These are phyloP conservation scores for Scheffersomyces lignicola DNA, from an alignment of 1,139 yeast species.

Conservation along the genomic window DNA sequence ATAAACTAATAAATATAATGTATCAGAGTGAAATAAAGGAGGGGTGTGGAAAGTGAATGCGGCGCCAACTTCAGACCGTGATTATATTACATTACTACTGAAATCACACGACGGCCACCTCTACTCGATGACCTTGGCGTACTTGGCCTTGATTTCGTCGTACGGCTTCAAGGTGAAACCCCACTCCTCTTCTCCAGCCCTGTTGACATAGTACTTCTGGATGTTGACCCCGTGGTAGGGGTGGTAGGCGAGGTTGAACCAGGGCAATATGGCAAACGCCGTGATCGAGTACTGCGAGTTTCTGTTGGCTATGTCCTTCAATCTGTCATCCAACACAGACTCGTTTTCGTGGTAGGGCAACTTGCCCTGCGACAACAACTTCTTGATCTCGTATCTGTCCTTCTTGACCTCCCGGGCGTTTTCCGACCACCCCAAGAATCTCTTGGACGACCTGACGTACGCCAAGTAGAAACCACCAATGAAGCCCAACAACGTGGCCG, in stretches of 20 bases:
- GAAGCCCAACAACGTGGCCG: slow-evolving; percentile 60
- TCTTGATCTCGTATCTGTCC: slow-evolving; percentile 75
- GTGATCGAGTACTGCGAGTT: slow-evolving; percentile 75
- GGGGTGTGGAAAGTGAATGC: neutral
- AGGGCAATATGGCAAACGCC: slow-evolving; percentile 65
- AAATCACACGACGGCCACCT: neutral
- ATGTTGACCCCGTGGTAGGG: slow-evolving; percentile 82
- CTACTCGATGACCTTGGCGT: slow-evolving; percentile 21
- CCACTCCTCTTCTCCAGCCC: slow-evolving; percentile 57
- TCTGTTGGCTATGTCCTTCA: slow-evolving; percentile 76
- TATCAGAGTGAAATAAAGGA: neutral
- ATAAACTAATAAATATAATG: too few species aligned
- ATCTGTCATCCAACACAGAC: slow-evolving; percentile 63
- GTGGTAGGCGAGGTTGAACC: slow-evolving; percentile 82
- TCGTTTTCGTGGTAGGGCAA: slow-evolving; percentile 65
- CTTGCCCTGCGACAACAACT: slow-evolving; percentile 63
- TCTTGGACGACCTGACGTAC: slow-evolving; percentile 61
- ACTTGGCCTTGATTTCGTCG: slow-evolving; percentile 48
- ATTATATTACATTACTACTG: neutral
- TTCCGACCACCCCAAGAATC: slow-evolving; percentile 81
- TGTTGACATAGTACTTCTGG: slow-evolving; percentile 64
- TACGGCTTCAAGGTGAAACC: slow-evolving; percentile 46
- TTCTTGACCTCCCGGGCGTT: slow-evolving; percentile 68
- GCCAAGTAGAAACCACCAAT: slow-evolving; percentile 73
- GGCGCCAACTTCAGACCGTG: neutral